Conservation (phyloP, 441 rosid genomes). For the Erysimum pusillum region DNA sequence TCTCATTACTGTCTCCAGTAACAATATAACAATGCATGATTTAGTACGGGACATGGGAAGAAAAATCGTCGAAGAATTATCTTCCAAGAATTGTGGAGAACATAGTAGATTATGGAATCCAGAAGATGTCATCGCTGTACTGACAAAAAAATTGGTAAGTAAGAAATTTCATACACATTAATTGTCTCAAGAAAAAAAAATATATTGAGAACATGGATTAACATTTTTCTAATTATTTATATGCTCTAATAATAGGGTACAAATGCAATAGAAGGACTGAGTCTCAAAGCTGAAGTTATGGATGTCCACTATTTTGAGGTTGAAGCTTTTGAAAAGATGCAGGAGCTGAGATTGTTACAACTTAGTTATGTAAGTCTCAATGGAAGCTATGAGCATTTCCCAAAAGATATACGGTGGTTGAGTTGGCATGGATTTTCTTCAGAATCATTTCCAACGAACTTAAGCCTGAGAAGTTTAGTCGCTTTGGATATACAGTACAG, state of each 20-base stretch:
- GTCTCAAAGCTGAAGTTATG: neutral
- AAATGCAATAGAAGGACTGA: neutral
- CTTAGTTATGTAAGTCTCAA: conserved; percentile 7
- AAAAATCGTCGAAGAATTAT: conserved; percentile 6
- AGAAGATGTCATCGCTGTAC: neutral
- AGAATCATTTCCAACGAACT: neutral
- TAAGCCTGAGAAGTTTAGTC: neutral
- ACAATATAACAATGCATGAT: conserved; percentile 41
- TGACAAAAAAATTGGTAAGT: conserved; percentile 37
- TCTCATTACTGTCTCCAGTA: conserved; percentile 20
- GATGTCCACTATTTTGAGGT: neutral
- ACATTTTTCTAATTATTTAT: neutral
- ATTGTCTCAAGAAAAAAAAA: neutral
- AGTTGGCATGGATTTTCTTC: conserved; percentile 9
- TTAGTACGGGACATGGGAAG: conserved; percentile 38
- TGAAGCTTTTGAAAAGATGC: neutral
- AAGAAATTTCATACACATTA: neutral
- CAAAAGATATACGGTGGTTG: conserved; percentile 16
- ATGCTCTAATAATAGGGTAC: neutral
- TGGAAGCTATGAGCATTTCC: conserved; percentile 21
- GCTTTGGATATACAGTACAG: neutral
- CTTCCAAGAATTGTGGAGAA: conserved; percentile 15
- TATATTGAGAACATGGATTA: neutral
- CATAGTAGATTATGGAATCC: conserved; percentile 39
- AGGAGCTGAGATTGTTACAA: conserved; percentile 4